A percentile compares a stretch with the other conserved stretches of the same genome.
These are phyloP conservation scores for Calonectria honghensis DNA, from an alignment of 2,329 filamentous ascomycete species.

Conservation along the genomic window DNA sequence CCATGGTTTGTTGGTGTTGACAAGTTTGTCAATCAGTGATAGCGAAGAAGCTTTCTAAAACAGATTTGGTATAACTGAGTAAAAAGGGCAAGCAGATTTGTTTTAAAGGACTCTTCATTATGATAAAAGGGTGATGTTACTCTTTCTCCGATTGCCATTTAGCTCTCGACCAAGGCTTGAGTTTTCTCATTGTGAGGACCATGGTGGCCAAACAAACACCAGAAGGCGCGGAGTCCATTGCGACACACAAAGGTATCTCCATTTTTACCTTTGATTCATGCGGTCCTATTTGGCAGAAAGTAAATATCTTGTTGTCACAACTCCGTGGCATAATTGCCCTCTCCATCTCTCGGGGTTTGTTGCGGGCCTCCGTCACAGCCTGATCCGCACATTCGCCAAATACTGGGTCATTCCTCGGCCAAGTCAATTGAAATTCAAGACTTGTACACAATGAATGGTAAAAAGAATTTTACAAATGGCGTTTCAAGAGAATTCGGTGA, in stretches of 20 bases:
- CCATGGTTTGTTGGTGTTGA: not conserved
- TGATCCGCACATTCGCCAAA: not conserved
- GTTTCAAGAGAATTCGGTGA: conserved; percentile 2
- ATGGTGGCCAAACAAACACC: not conserved
- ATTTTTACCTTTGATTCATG: not conserved
- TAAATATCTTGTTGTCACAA: not conserved
- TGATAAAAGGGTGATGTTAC: not conserved
- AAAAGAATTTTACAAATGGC: not conserved
- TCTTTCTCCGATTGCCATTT: not conserved
- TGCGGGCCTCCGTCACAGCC: not conserved
- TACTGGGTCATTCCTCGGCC: not conserved
- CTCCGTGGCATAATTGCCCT: not conserved
- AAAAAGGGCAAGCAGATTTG: not conserved
- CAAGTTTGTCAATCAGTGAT: not conserved
- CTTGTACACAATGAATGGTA: not conserved
- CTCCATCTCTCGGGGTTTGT: not conserved
- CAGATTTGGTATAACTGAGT: too few relatives aligned
- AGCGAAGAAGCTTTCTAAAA: not conserved
- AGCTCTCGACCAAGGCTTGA: not conserved
- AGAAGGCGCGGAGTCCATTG: not conserved
- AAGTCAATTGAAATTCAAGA: conserved; percentile 5
- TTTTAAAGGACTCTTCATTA: not conserved
- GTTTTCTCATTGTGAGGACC: not conserved
- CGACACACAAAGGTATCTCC: not conserved
- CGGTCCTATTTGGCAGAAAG: not conserved